Evolutionary conservation across 257 asterid genomes (phyloP), one percentile per base, ranked within the genome.

Genomic region (Petrea volubilis): DNA sequence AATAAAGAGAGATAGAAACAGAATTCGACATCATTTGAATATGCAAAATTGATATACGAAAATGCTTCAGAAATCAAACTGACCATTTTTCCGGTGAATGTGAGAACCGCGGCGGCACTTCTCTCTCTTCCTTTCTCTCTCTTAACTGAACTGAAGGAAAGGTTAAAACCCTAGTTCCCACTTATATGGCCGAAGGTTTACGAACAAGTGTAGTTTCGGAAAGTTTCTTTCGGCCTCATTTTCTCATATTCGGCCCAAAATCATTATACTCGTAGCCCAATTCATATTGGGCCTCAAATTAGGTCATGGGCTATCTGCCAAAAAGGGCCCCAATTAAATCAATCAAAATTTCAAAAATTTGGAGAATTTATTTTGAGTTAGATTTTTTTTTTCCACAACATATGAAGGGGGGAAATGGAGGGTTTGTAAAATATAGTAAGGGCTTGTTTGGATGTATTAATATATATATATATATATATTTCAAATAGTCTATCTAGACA

Each of bases 1-100:
- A 40, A n/a, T n/a, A n/a, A n/a, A n/a, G n/a, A n/a, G n/a, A n/a
- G n/a, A n/a, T n/a, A n/a, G n/a, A 40, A 41, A 23, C 6, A 58
- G 5, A 20, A 5, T 18, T 29, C 7, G 18, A 53, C 24, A 53
- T 52, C 57, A 33, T 1, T 17, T 14, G 17, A 4, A 4, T 18
- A 47, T 23, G 15, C 6, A 57, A 31, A n/a, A 44, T 20, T 38
- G 21, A 28, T 10, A 20, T 50, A 24, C 14, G 6, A 52, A 5
- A 3, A 43, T 3, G 55, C 46, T 18, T 21, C 15, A 28, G 41
- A 58, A 15, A 38, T 46, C n/a, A n/a, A 9, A 61, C 82, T 27
- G 25, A 78, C 82, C 82, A 78, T 78, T 10, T 72, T 78, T 72
- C 36, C 21, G 68, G 25, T 11, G 20, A 24, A 44, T 43, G 72